Base-by-base conservation (phyloP, 73 alveolate genomes). In the Blepharisma stoltei region DNA sequence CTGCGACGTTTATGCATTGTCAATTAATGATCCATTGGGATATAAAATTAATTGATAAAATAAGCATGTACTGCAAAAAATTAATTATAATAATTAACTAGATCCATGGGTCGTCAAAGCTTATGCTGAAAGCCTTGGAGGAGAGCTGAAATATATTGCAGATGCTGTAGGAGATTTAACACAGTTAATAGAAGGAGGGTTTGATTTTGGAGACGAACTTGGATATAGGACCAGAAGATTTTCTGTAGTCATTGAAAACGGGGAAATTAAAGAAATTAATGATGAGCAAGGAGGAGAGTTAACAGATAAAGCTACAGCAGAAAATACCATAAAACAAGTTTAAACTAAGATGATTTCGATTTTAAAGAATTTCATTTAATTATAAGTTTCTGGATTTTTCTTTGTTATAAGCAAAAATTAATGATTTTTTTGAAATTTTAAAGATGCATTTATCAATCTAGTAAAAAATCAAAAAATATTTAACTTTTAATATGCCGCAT, bases 21-120 rank as follows among this genome's bases (percentile, higher is more conserved):
- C 80, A 32, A 85, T 83, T 1, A 83, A 83, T 54, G 91, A 83
- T 53, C 91, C 91, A 6, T 83, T 49, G 47, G 84, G n/a, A n/a
- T n/a, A n/a, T n/a, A n/a, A n/a, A n/a, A n/a, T n/a, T n/a, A n/a
- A n/a, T n/a, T n/a, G n/a, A n/a, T n/a, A n/a, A n/a, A n/a, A n/a
- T n/a, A n/a, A n/a, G n/a, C n/a, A n/a, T n/a, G n/a, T n/a, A n/a
- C n/a, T n/a, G n/a, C n/a, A n/a, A n/a, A n/a, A n/a, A n/a, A n/a
- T n/a, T n/a, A n/a, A n/a, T n/a, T n/a, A n/a, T n/a, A n/a, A n/a
- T n/a, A n/a, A n/a, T n/a, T n/a, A n/a, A n/a, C n/a, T n/a, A n/a
- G 87, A 80, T 49, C 91, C 91, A 6, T 83, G 38, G 47, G 84
- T 81, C 6, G 38, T 83, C 49, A 67, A 67, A 38, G 79, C 67